Evolutionary conservation across 352 stramenopile genomes (phyloP).

Genomic region (Globisporangium paroecandrum): DNA sequence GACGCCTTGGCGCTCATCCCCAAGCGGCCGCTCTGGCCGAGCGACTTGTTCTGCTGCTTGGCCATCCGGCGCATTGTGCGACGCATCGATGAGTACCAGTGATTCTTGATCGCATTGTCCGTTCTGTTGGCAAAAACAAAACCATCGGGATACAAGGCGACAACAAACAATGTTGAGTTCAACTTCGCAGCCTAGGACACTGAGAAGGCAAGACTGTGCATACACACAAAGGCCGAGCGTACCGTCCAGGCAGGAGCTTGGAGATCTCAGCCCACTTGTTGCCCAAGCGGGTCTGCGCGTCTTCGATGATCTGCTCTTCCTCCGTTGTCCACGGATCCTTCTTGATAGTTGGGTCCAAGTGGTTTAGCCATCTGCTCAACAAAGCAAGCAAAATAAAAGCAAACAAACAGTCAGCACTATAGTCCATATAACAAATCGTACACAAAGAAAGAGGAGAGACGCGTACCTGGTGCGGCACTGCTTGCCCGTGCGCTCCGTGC

Average conservation of each 20-base stretch:
- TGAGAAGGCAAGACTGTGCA: no score
- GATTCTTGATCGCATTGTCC: slow-evolving; percentile 89
- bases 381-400: slow-evolving; percentile 12
- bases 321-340: slow-evolving; percentile 86
- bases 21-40: slow-evolving; percentile 28
- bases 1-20: slow-evolving; percentile 28
- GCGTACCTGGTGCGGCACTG: slow-evolving; percentile 70
- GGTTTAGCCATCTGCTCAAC: slow-evolving; percentile 67
- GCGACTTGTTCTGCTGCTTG: slow-evolving; percentile 81
- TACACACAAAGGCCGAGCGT: neutral
- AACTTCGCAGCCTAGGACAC: no score
- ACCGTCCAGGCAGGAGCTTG: slow-evolving; percentile 92
- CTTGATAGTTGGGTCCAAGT: slow-evolving; percentile 84
- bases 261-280: slow-evolving; percentile 99
- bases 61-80: slow-evolving; percentile 87
- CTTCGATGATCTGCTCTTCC: slow-evolving; percentile 90
- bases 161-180: neutral
- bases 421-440: neutral
- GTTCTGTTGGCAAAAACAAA: slow-evolving; percentile 32
- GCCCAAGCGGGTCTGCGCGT: slow-evolving; percentile 87
- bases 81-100: slow-evolving; percentile 91
- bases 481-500: slow-evolving; percentile 80
- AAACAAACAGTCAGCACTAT: neutral
- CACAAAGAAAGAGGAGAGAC: neutral
- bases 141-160: neutral